Percentiles rank a stretch among this genome's conserved stretches.
These are phyloP conservation scores for Ustilaginoidea virens DNA, from an alignment of 2,329 filamentous ascomycete species.

Conservation along the genomic window DNA sequence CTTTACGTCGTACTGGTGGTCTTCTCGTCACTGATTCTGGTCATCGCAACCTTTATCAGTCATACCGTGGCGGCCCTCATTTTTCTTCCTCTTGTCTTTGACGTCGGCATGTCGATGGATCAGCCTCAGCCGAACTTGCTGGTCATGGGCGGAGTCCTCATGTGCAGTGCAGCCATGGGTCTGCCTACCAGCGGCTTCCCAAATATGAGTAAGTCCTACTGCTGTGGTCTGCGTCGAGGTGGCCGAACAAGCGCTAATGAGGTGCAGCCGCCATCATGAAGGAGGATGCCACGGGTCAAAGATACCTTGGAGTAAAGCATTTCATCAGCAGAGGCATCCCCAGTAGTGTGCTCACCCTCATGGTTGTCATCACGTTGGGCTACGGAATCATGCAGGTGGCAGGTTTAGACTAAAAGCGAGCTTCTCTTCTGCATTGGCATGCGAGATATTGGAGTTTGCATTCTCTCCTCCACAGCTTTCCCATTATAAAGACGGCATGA, in stretches of 20 bases:
- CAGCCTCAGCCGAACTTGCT: constrained; percentile 86
- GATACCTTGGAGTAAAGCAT: constrained; percentile 84
- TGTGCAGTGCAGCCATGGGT: constrained; percentile 95
- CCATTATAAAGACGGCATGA: too few species aligned
- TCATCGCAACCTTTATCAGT: constrained; percentile 94
- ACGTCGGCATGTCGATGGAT: constrained; percentile 73
- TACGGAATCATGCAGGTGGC: constrained; percentile 78
- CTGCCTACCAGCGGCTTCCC: constrained; percentile 93
- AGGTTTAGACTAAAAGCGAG: constrained; percentile 32
- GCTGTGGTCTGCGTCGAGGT: background rate
- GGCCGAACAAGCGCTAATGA: constrained; percentile 9
- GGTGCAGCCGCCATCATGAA: constrained; percentile 89
- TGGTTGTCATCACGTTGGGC: constrained; percentile 73
- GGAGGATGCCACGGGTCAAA: constrained; percentile 83
- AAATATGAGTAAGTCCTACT: constrained; percentile 79
- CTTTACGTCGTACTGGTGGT: constrained; percentile 78
- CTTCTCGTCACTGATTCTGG: constrained; percentile 69
- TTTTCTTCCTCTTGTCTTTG: constrained; percentile 75
- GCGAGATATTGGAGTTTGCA: too few species aligned
- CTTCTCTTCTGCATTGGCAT: too few species aligned
- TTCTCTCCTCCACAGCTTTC: too few species aligned
- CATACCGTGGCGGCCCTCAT: constrained; percentile 95
- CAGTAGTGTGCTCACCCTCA: constrained; percentile 64
- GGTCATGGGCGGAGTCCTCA: constrained; percentile 88
- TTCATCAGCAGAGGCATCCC: constrained; percentile 92